Percentiles rank a stretch among this genome's conserved stretches.
These are phyloP conservation scores for Thelonectria olida DNA, from an alignment of 2,329 filamentous ascomycete species.

Conservation along the genomic window DNA sequence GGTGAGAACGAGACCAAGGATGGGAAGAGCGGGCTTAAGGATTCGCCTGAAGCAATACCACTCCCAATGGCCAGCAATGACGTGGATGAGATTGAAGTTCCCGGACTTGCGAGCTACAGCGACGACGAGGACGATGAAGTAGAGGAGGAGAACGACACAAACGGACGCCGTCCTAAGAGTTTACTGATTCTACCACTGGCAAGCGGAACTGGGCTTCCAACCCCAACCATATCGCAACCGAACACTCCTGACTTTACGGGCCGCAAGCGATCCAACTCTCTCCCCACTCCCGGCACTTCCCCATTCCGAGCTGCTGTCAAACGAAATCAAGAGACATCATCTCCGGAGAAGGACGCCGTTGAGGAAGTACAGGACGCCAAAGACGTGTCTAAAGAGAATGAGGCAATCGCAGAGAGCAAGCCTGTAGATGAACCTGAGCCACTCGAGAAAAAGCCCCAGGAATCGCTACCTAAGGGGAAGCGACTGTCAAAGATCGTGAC, in stretches of 20 bases:
- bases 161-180: constrained; percentile 57
- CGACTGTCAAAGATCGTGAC: constrained; percentile 39
- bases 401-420: constrained; percentile 10
- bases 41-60: constrained; percentile 61
- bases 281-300: constrained; percentile 37
- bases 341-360: neutral
- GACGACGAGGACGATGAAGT: constrained; percentile 68
- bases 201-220: constrained; percentile 42
- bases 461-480: constrained; percentile 28
- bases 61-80: constrained; percentile 74
- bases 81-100: constrained; percentile 82
- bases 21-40: constrained; percentile 36
- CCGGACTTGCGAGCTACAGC: constrained; percentile 69
- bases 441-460: constrained; percentile 19
- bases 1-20: constrained; percentile 29
- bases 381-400: constrained; percentile 17
- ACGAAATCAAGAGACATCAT: constrained; percentile 21
- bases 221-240: constrained; percentile 46
- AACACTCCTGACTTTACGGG: constrained; percentile 45
- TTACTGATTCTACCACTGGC: constrained; percentile 37
- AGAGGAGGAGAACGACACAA: constrained; percentile 39
- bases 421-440: constrained; percentile 14
- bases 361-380: constrained; percentile 16
- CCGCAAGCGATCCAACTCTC: constrained; percentile 46
- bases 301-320: constrained; percentile 32